Conservation (phyloP, 441 rosid species). For the Syzygium syzygioides region DNA sequence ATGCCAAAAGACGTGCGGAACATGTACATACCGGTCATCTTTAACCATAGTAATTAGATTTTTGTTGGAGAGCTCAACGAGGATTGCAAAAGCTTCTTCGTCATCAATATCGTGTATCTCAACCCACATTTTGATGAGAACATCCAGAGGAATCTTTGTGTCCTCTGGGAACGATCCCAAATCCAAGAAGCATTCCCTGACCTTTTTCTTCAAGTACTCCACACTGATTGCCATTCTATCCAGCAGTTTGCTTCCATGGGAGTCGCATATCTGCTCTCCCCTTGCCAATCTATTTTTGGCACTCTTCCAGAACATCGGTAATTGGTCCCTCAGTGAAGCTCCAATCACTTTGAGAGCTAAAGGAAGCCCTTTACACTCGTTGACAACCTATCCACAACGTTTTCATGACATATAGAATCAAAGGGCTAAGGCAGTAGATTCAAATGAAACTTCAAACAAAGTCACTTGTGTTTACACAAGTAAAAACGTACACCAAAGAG, state of each 20-base stretch:
- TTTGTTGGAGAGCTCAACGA: constrained; percentile 66
- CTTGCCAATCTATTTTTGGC: constrained; percentile 48
- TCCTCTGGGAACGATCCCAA: constrained; percentile 88
- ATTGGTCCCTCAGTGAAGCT: constrained; percentile 50
- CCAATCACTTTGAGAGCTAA: constrained; percentile 86
- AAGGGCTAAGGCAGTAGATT: background rate
- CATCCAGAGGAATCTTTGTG: constrained; percentile 70
- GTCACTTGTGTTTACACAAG: background rate
- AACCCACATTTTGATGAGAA: constrained; percentile 75
- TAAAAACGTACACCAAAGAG: background rate
- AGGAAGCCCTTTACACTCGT: constrained; percentile 81
- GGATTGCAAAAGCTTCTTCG: constrained; percentile 52
- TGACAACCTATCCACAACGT: constrained; percentile 41
- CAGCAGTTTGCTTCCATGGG: constrained; percentile 53
- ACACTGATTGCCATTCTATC: constrained; percentile 62
- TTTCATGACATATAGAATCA: background rate
- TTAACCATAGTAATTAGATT: constrained; percentile 73
- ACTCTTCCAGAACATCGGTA: constrained; percentile 61
- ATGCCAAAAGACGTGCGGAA: background rate
- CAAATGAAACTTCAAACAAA: background rate
- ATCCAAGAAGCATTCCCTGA: constrained; percentile 77
- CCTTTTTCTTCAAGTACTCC: constrained; percentile 37
- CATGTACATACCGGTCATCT: constrained; percentile 44
- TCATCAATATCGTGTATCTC: constrained; percentile 50
- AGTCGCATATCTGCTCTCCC: constrained; percentile 63